Percentiles rank a stretch among this genome's conserved stretches.
These are phyloP conservation scores for Chaetomium sp. DNA, from an alignment of 2,329 filamentous ascomycete genomes.

Conservation along the genomic window DNA sequence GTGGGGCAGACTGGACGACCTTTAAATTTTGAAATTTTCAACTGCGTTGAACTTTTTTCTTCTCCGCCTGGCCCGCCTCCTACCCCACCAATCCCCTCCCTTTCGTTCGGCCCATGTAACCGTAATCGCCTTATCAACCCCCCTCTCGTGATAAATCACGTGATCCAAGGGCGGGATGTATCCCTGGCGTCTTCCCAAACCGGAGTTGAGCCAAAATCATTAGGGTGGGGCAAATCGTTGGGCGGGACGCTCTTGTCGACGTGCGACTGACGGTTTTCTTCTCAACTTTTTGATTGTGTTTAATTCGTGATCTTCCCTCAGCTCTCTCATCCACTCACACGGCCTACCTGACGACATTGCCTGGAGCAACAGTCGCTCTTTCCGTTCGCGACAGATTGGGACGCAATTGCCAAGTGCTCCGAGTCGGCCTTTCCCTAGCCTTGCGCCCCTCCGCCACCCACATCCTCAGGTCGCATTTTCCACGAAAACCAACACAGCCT, in stretches of 20 bases:
- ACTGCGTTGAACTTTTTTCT: conserved; percentile 23
- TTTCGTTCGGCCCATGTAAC: conserved; percentile 10
- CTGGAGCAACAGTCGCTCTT: conserved; percentile 25
- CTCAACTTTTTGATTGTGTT: not conserved
- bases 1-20: conserved; percentile 22
- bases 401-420: conserved; percentile 6
- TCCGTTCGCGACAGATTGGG: conserved; percentile 15
- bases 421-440: conserved; percentile 7
- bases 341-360: conserved; percentile 20
- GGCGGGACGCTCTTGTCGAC: conserved; percentile 9
- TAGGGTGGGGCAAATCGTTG: conserved; percentile 4
- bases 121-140: conserved; percentile 11
- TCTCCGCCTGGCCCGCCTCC: conserved; percentile 15
- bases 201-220: conserved; percentile 5
- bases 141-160: conserved; percentile 16
- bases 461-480: conserved; percentile 8
- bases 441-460: conserved; percentile 1
- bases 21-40: conserved; percentile 26
- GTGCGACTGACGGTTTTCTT: conserved; percentile 17
- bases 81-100: conserved; percentile 17
- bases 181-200: not conserved
- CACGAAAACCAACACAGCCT: not conserved
- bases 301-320: conserved; percentile 15
- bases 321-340: not conserved
- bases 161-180: conserved; percentile 10